These are phyloP conservation scores for Colletotrichum liaoningense DNA, from an alignment of 2,329 filamentous ascomycete species.

Conservation along the genomic window DNA sequence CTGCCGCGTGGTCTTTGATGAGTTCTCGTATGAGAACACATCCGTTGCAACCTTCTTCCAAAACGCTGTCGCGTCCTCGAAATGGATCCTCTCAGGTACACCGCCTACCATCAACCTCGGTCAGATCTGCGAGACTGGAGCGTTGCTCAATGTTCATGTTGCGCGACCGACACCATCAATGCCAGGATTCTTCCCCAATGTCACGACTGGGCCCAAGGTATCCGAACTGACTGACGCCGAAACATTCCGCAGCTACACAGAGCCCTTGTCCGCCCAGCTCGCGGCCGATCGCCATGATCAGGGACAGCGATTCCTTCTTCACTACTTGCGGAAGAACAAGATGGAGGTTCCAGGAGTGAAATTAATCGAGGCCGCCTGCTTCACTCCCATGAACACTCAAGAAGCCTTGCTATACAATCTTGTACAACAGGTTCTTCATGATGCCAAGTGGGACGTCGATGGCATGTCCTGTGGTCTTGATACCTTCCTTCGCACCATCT, in stretches of 20 bases:
- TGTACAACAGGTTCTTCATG: slow-evolving; percentile 44
- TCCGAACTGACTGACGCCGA: slow-evolving; percentile 46
- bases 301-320: slow-evolving; percentile 43
- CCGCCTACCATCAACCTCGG: slow-evolving; percentile 50
- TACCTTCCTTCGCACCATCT: background rate
- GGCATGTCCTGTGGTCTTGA: slow-evolving; percentile 6
- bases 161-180: slow-evolving; percentile 48
- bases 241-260: slow-evolving; percentile 45
- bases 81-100: slow-evolving; percentile 58
- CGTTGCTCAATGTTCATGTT: slow-evolving; percentile 51
- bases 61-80: slow-evolving; percentile 45
- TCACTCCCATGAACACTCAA: slow-evolving; percentile 40
- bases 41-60: slow-evolving; percentile 47
- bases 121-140: slow-evolving; percentile 49
- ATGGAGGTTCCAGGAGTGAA: slow-evolving; percentile 41
- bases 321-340: slow-evolving; percentile 46
- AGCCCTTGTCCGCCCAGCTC: slow-evolving; percentile 47
- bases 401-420: slow-evolving; percentile 43
- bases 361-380: slow-evolving; percentile 40
- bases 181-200: slow-evolving; percentile 47
- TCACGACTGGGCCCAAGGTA: slow-evolving; percentile 47
- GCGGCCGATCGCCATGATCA: slow-evolving; percentile 49
- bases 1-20: slow-evolving; percentile 54
- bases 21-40: slow-evolving; percentile 54
- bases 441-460: slow-evolving; percentile 43